phyloP scores from a whole-genome alignment of 805 yeast genomes.

The Scheffersomyces amazonensis region DNA sequence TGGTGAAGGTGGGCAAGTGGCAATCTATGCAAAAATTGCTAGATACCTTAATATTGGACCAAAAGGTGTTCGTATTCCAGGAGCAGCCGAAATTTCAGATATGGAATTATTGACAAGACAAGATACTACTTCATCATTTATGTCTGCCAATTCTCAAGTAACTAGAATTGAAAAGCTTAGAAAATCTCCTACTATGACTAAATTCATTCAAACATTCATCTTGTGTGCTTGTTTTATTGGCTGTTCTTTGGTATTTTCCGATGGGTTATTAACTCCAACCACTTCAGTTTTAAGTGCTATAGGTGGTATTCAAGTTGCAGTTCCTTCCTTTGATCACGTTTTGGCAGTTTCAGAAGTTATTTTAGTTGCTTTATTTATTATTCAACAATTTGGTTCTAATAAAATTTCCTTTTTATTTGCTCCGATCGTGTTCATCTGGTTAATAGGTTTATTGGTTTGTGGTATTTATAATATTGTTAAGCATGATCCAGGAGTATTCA shows the following conservation, averaged over 20 bases:
- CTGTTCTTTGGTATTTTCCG: slow-evolving; percentile 55
- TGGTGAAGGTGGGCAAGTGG: slow-evolving; percentile 64
- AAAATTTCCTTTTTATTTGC: slow-evolving; percentile 49
- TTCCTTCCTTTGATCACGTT: slow-evolving; percentile 41
- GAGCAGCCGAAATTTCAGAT: slow-evolving; percentile 29
- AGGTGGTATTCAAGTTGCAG: slow-evolving; percentile 53
- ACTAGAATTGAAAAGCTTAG: slow-evolving; percentile 13
- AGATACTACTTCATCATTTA: slow-evolving; percentile 30
- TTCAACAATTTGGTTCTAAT: slow-evolving; percentile 51
- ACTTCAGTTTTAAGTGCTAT: slow-evolving; percentile 59
- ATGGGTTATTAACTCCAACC: slow-evolving; percentile 62
- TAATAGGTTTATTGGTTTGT: slow-evolving; percentile 38
- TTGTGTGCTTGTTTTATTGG: slow-evolving; percentile 46
- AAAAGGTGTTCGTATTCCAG: slow-evolving; percentile 42
- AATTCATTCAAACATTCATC: slow-evolving; percentile 28
- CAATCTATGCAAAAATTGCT: slow-evolving; percentile 59
- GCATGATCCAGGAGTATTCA: slow-evolving; percentile 43
- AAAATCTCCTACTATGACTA: slow-evolving; percentile 22
- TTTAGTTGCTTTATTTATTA: slow-evolving; percentile 40
- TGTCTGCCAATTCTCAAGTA: slow-evolving; percentile 11
- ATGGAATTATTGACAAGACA: slow-evolving; percentile 30
- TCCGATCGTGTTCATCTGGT: slow-evolving; percentile 54
- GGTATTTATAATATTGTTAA: slow-evolving; percentile 46
- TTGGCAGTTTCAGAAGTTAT: slow-evolving; percentile 51
- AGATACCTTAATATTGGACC: slow-evolving; percentile 47